Base-by-base conservation (phyloP, 345 rosid genomes). In the Raphanus raphanistrum region DNA sequence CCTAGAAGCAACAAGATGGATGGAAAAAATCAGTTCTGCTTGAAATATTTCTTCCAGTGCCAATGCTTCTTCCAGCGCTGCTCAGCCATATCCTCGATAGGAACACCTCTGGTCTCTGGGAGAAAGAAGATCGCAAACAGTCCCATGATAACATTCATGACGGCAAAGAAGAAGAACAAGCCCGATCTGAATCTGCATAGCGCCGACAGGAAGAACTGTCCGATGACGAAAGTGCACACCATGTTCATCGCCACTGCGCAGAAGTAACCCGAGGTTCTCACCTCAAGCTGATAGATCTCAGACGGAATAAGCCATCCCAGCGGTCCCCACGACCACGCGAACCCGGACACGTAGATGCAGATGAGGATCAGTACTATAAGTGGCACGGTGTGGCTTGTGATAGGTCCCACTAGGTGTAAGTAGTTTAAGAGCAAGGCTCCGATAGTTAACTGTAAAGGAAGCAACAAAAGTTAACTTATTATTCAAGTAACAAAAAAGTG, bases 321-420 rank as follows among this genome's bases (percentile, higher is more conserved):
- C 4, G 92, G 92, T 0, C 93, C 96, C 96, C 90, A 89, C 7
- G 93, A 90, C 87, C 85, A 82, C 0, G 83, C 88, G 16, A 90
- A 90, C 0, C 93, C 93, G 2, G 89, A 82, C 2, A 88, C 89
- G 17, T 84, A 90, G 2, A 78, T 1, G 31, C 90, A 87, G 25
- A 89, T 81, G 58, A 87, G 61, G 58, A 84, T 10, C 60, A 87
- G 1, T 17, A 88, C 83, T 3, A 80, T 15, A 5, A 79, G 31
- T 0, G 79, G 82, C 27, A 73, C 79, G 1, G 60, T 0, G 28
- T 79, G 79, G 1, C 82, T 66, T 0, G 63, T 25, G 12, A 79
- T 68, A 26, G 79, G 62, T 54, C 82, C 79, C 0, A 74, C 71
- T 2, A 74, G n/a, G 43, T 74, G 54, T 66, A 79, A 74, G 29